phyloP scores from a whole-genome alignment of 306 rosid species.

The Lupinus albus region DNA sequence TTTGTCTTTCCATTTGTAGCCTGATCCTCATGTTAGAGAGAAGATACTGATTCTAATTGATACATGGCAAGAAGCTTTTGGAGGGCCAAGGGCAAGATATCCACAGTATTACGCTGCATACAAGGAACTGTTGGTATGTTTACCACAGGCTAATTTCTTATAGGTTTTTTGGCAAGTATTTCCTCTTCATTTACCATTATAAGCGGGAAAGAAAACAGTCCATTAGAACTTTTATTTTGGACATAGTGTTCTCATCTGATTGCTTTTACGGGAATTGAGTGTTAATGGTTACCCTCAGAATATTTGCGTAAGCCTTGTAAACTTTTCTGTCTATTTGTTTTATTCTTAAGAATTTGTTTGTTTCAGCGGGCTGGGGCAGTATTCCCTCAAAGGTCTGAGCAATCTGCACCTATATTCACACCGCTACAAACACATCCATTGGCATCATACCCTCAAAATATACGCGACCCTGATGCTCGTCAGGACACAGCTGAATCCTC shows the following conservation, averaged over 20 bases:
- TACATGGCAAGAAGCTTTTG: slow-evolving; percentile 99
- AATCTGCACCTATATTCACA: slow-evolving; percentile 82
- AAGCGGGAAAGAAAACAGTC: not conserved
- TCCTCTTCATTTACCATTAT: slow-evolving; percentile 21
- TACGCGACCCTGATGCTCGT: slow-evolving; percentile 54
- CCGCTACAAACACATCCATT: slow-evolving; percentile 92
- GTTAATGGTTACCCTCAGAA: slow-evolving; percentile 32
- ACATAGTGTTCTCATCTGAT: slow-evolving; percentile 27
- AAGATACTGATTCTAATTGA: slow-evolving; percentile 87
- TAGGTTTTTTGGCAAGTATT: slow-evolving; percentile 14
- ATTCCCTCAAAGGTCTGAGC: slow-evolving; percentile 86
- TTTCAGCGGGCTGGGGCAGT: slow-evolving; percentile 92
- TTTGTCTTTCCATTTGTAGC: slow-evolving; percentile 65
- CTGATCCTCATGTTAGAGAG: slow-evolving; percentile 83
- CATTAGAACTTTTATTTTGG: slow-evolving; percentile 16
- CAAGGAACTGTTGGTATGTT: slow-evolving; percentile 85
- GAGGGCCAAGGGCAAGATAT: slow-evolving; percentile 96
- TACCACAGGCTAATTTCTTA: slow-evolving; percentile 13
- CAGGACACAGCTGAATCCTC: slow-evolving; percentile 74
- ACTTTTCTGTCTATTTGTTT: slow-evolving; percentile 34
- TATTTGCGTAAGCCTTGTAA: slow-evolving; percentile 31
- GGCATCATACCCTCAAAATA: slow-evolving; percentile 74
- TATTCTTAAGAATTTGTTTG: slow-evolving; percentile 37
- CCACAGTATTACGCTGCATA: slow-evolving; percentile 93
- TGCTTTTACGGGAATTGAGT: slow-evolving; percentile 16